Percentiles rank a stretch among this genome's conserved stretches.
Evolutionary conservation across 2,329 filamentous ascomycete genomes (phyloP).

Genomic region (Microdochium trichocladiopsis): DNA sequence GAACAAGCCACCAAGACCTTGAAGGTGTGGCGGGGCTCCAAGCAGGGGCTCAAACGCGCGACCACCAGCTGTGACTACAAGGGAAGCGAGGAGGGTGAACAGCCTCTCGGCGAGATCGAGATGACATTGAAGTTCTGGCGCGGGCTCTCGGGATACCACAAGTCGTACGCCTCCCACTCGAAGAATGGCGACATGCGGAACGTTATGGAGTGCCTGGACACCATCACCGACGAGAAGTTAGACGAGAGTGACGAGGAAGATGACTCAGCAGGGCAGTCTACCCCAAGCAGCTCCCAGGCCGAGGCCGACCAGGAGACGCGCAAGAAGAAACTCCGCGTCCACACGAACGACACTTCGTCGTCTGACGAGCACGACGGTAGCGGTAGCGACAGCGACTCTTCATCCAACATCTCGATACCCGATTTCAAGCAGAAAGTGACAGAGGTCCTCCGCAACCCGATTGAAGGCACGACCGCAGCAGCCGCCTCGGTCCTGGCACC

Average conservation of each 20-base stretch:
- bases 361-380: slow-evolving; percentile 23
- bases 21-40: slow-evolving; percentile 60
- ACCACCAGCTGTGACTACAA: slow-evolving; percentile 24
- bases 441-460: slow-evolving; percentile 25
- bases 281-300: slow-evolving; percentile 10
- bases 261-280: slow-evolving; percentile 2
- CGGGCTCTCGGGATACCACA: slow-evolving; percentile 54
- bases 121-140: slow-evolving; percentile 52
- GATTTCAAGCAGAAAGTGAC: slow-evolving; percentile 25
- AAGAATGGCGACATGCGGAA: slow-evolving; percentile 46
- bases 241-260: slow-evolving; percentile 7
- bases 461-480: slow-evolving; percentile 17
- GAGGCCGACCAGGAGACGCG: slow-evolving; percentile 21
- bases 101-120: slow-evolving; percentile 48
- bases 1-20: slow-evolving; percentile 52
- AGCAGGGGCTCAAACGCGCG: slow-evolving; percentile 33
- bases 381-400: slow-evolving; percentile 7
- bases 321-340: slow-evolving; percentile 19
- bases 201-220: slow-evolving; percentile 59
- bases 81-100: slow-evolving; percentile 44
- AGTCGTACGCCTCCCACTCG: slow-evolving; percentile 38
- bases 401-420: slow-evolving; percentile 13
- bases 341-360: slow-evolving; percentile 24
- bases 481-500: slow-evolving; percentile 21
- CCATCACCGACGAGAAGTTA: slow-evolving; percentile 49